These are phyloP conservation scores for Euphorbia celastroides DNA, from an alignment of 441 rosid species.

Conservation along the genomic window DNA sequence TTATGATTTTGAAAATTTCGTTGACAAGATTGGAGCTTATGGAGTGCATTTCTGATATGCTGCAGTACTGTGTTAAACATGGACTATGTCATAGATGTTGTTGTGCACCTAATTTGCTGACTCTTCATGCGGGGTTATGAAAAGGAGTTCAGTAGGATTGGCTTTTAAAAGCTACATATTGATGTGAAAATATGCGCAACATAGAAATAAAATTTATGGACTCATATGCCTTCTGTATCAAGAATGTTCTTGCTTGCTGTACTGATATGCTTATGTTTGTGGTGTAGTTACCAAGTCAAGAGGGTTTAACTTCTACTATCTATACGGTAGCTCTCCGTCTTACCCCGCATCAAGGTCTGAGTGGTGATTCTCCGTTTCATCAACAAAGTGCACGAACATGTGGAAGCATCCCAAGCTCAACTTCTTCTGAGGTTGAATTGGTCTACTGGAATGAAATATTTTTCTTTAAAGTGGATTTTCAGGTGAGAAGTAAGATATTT, in stretches of 20 bases:
- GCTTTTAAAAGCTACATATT: background rate
- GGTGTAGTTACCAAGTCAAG: conserved; percentile 53
- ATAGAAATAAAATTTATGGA: too few species aligned
- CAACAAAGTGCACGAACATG: conserved; percentile 92
- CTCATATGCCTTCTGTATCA: background rate
- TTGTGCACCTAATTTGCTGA: background rate
- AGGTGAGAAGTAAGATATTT: conserved; percentile 35
- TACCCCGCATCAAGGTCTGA: conserved; percentile 43
- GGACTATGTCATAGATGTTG: background rate
- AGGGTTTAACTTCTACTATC: conserved; percentile 59
- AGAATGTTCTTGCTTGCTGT: conserved; percentile 14
- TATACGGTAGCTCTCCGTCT: conserved; percentile 63
- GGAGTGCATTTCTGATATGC: background rate
- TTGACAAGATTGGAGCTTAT: conserved; percentile 2
- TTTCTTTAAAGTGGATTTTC: conserved; percentile 81
- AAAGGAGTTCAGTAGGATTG: background rate
- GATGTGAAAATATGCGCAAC: background rate
- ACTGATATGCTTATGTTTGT: conserved; percentile 5
- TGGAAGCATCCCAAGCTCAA: conserved; percentile 51
- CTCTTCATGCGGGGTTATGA: background rate
- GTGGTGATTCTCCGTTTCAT: conserved; percentile 44
- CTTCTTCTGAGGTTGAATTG: conserved; percentile 50
- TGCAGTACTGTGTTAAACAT: background rate
- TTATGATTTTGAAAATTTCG: background rate
- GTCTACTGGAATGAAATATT: conserved; percentile 88